These are phyloP conservation scores for Bryopsis sp. DNA, from an alignment of 139 green algal species.

Conservation along the genomic window DNA sequence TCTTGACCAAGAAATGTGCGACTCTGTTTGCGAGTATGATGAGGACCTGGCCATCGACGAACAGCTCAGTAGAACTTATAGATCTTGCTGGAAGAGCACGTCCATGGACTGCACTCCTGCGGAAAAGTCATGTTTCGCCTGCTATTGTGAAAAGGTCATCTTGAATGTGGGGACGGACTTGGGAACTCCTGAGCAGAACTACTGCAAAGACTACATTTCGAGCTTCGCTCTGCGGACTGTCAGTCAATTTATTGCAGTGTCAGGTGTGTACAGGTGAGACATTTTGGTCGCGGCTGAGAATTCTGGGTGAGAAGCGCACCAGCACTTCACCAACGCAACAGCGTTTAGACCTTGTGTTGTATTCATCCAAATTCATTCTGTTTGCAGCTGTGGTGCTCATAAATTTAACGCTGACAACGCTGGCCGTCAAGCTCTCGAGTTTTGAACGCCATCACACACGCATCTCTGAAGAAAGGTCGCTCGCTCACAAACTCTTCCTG, in stretches of 20 bases:
- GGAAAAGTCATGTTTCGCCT: not conserved
- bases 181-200: not conserved
- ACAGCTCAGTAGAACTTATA: not conserved
- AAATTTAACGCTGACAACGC: not conserved
- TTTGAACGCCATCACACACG: constrained; percentile 22
- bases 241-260: not conserved
- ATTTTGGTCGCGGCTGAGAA: too few species aligned
- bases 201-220: not conserved
- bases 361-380: not conserved
- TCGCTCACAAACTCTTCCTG: constrained; percentile 24
- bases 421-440: not conserved
- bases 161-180: not conserved
- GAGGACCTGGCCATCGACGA: not conserved
- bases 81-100: not conserved
- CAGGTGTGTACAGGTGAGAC: not conserved
- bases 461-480: constrained; percentile 16
- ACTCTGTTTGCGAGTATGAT: not conserved
- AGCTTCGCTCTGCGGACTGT: not conserved
- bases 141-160: not conserved
- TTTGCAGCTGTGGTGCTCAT: not conserved
- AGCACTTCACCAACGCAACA: too few species aligned
- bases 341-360: too few species aligned
- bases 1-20: not conserved
- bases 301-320: too few species aligned
- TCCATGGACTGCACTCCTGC: not conserved